Evolutionary conservation across 1,284 basidiomycete genomes (phyloP).

Genomic region (Cutaneotrichosporon sp.): DNA sequence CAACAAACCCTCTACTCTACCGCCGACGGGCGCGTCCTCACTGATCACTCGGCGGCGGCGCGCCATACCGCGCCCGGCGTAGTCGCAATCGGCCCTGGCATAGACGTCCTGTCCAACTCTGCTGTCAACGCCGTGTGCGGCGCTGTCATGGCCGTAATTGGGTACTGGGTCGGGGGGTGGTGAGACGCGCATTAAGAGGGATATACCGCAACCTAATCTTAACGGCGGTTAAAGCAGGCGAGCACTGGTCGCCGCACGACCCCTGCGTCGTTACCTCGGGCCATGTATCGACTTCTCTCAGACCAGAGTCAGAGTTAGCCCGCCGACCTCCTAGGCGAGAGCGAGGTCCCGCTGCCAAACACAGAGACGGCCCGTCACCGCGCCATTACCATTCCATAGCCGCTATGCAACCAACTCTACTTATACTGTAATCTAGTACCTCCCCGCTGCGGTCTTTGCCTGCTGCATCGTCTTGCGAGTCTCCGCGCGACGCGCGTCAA

Average conservation of each 20-base stretch:
- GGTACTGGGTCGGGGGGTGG: conserved; percentile 27
- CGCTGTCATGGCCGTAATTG: conserved; percentile 26
- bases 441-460: conserved; percentile 32
- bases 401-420: too few relatives aligned
- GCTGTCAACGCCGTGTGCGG: conserved; percentile 39
- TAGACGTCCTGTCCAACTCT: conserved; percentile 65
- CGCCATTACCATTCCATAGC: too few relatives aligned
- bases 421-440: conserved; percentile 17
- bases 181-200: too few relatives aligned
- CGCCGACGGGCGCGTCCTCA: conserved; percentile 61
- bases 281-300: too few relatives aligned
- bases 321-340: too few relatives aligned
- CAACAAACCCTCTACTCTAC: conserved; percentile 73
- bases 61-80: conserved; percentile 39
- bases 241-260: too few relatives aligned
- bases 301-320: too few relatives aligned
- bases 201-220: too few relatives aligned
- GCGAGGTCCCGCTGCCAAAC: too few relatives aligned
- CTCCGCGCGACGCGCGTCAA: conserved; percentile 21
- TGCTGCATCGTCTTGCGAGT: conserved; percentile 31
- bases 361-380: too few relatives aligned
- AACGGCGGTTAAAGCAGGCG: too few relatives aligned
- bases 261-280: too few relatives aligned
- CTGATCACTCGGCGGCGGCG: conserved; percentile 52
- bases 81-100: conserved; percentile 60